Conservation (phyloP, 2,329 filamentous ascomycete species). For the Pestalotiopsis sp. region DNA sequence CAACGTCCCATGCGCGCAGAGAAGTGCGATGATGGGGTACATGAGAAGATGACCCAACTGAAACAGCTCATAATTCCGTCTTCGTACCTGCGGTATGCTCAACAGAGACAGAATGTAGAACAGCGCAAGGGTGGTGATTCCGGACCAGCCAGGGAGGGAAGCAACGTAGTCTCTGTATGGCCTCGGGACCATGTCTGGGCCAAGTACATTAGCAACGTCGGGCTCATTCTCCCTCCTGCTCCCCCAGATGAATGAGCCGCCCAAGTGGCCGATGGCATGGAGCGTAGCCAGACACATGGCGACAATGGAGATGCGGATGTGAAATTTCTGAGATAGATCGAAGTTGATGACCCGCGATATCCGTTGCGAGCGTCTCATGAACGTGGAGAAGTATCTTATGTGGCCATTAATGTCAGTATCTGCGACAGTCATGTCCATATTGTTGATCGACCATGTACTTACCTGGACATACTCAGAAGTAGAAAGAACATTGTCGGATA, state of each 20-base stretch:
- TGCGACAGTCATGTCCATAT: background rate
- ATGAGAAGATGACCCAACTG: conserved; percentile 60
- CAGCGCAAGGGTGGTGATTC: conserved; percentile 48
- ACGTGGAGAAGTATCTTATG: conserved; percentile 54
- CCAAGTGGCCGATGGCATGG: conserved; percentile 57
- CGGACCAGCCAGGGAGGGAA: conserved; percentile 52
- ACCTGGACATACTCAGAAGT: conserved; percentile 55
- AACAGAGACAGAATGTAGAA: conserved; percentile 52
- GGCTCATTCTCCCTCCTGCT: conserved; percentile 46
- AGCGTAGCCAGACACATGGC: conserved; percentile 53
- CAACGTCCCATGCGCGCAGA: conserved; percentile 56
- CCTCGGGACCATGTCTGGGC: conserved; percentile 42
- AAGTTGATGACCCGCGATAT: conserved; percentile 59
- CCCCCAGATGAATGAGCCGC: conserved; percentile 54
- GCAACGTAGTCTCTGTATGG: conserved; percentile 49
- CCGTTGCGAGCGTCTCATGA: conserved; percentile 51
- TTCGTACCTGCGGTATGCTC: conserved; percentile 52
- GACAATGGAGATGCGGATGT: conserved; percentile 55
- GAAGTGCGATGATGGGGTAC: conserved; percentile 58
- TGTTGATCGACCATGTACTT: background rate
- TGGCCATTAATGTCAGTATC: background rate
- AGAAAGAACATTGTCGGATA: conserved; percentile 63
- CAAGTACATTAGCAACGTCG: conserved; percentile 46
- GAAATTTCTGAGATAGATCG: conserved; percentile 58
- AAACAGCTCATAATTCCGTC: conserved; percentile 58